Evolutionary conservation across 2,329 filamentous ascomycete species (phyloP), one percentile per base, ranked within the genome.

Genomic region (Botrytis sinoallii): DNA sequence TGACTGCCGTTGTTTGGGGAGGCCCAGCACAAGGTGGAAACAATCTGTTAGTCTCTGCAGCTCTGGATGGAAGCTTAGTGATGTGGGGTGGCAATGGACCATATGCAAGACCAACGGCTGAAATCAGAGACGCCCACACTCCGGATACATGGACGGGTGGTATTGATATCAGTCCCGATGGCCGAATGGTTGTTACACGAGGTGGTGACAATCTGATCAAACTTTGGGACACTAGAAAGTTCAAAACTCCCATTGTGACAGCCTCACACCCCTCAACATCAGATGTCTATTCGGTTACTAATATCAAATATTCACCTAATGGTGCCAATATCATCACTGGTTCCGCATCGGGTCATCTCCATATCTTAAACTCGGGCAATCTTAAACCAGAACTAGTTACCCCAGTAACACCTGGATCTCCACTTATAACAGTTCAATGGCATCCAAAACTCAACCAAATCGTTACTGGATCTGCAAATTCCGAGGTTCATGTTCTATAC

Each of bases 371-470:
- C 80, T 93, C 96, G 0, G 96, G 94, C 57, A 98, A 97, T 68
- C 86, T 99, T 73, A 91, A 88, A 74, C 87, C 95, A 1, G 95
- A 98, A 81, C 89, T 94, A 44, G 90, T 95, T 73, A 97, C 95
- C 4, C 92, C 93, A 4, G 90, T 99, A n/a, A 98, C 95, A 0
- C 91, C 94, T 0, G 92, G 92, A 22, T 93, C 91, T 9, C 89
- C 95, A 1, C 84, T 99, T 14, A 93, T 98, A 75, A 90, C 91
- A 3, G 93, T 97, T 40, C 86, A 93, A 75, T 99, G 96, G 96
- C 95, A 99, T 80, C 88, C 92, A 32, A 97, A 94, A 82, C 90
- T 99, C 80, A 98, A 99, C 81, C 96, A 99, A 81, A 97, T 99
- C 79, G 83, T 98, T 76, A 97, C 95, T 14, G 95, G 95, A 74